Base-by-base conservation (phyloP, 768 basidiomycete species). In the Boletus insuetus region DNA sequence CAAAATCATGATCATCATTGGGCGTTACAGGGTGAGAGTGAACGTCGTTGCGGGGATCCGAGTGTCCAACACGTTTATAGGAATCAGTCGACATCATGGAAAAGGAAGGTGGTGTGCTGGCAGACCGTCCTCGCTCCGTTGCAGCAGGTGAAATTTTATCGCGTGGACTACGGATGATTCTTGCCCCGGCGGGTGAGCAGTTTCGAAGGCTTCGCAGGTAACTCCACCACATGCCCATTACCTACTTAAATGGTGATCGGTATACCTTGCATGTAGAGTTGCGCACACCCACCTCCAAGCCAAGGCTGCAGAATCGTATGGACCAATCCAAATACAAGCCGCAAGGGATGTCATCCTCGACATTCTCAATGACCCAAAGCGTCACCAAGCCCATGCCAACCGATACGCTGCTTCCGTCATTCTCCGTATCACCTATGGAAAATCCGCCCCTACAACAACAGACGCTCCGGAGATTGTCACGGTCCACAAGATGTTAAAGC, bases 31-130 rank as follows among this genome's bases (percentile, higher is more conserved):
- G 64, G 72, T 71, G 13, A 58, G 58, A 40, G 9, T 16, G 11
- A 22, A 24, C 3, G 4, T 42, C 24, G 17, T n/a, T 41, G 14
- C 7, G 2, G n/a, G 4, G 32, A 16, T 8, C 6, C 29, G 3
- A 26, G 9, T 12, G 17, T 19, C n/a, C 24, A 2, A 42, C 39
- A 11, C n/a, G 11, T 22, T 35, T 7, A 11, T 67, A 84, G 66
- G 83, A 82, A 37, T 83, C 84, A 0, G 75, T 84, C 0, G 83
- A 86, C 20, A 79, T 86, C 53, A 82, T 86, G 83, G 84, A 86
- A 62, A 81, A 81, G 49, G 81, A 85, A 58, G 84, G 84, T n/a
- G 77, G 79, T 5, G 58, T 73, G 5, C 67, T 81, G n/a, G 79
- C 77, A 1, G 84, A 85, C 60, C 72, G 84, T 47, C 84, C 84